Conservation (phyloP, 2,329 filamentous ascomycete genomes). For the Amauroascus verrucosus region DNA sequence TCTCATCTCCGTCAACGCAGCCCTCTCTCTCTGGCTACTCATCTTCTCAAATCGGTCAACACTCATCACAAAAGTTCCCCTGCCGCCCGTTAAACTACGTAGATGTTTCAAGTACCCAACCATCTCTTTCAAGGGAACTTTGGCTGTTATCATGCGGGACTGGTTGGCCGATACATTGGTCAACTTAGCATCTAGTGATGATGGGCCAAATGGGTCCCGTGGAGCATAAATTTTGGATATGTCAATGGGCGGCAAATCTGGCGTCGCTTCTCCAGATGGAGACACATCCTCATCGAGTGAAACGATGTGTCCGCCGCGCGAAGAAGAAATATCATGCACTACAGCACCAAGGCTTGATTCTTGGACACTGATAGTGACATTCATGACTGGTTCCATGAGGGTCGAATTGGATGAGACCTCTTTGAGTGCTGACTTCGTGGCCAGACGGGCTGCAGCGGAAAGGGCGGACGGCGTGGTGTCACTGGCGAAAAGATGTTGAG, state of each 20-base stretch:
- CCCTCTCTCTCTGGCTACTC: conserved; percentile 49
- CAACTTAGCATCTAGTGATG: conserved; percentile 16
- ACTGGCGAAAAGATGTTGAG: conserved; percentile 53
- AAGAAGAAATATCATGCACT: conserved; percentile 67
- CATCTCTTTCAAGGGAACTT: conserved; percentile 93
- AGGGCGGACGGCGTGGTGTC: conserved; percentile 57
- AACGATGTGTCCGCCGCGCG: conserved; percentile 62
- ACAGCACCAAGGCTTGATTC: conserved; percentile 72
- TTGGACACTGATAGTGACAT: conserved; percentile 73
- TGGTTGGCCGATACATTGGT: conserved; percentile 25
- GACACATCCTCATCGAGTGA: conserved; percentile 50
- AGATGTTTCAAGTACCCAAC: conserved; percentile 86
- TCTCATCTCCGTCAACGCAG: conserved; percentile 40
- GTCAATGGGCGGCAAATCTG: conserved; percentile 48
- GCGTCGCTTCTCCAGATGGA: conserved; percentile 22
- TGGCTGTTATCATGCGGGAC: conserved; percentile 62
- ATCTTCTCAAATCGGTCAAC: conserved; percentile 63
- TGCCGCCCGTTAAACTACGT: conserved; percentile 75
- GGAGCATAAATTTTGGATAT: conserved; percentile 71
- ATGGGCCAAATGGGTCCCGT: conserved; percentile 63
- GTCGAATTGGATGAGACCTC: conserved; percentile 47
- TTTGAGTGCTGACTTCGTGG: conserved; percentile 59
- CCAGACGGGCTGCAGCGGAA: conserved; percentile 57
- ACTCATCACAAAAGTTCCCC: conserved; percentile 66
- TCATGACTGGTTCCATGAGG: conserved; percentile 90